A percentile compares a stretch with the other conserved stretches of the same genome.
These are phyloP conservation scores for Cytospora paraplurivora DNA, from an alignment of 2,329 filamentous ascomycete genomes.

Conservation along the genomic window DNA sequence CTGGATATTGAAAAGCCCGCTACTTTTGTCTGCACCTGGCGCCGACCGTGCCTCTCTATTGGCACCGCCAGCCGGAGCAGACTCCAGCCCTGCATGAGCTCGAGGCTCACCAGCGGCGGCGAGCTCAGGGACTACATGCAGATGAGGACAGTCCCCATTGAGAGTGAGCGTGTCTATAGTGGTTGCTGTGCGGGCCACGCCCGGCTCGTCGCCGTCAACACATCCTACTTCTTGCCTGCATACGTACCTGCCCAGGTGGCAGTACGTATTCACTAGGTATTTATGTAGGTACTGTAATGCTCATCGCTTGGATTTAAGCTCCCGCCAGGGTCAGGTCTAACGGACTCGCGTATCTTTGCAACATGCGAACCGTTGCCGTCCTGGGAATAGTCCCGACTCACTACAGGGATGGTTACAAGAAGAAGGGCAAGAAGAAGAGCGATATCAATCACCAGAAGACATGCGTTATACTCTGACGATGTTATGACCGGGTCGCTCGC, in stretches of 20 bases:
- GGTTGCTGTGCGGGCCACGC: slow-evolving; percentile 19
- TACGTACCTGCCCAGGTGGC: no score
- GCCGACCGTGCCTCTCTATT: slow-evolving; percentile 13
- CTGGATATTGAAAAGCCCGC: slow-evolving; percentile 11
- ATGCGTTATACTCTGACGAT: neutral
- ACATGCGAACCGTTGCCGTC: slow-evolving; percentile 23
- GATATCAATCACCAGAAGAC: neutral
- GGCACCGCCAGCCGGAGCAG: neutral
- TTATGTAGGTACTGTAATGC: slow-evolving; percentile 1
- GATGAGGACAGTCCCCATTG: neutral
- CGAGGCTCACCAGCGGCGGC: neutral
- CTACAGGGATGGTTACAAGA: neutral
- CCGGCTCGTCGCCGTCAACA: neutral
- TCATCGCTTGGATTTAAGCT: slow-evolving; percentile 23
- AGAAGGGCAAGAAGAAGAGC: neutral
- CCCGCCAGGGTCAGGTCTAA: slow-evolving; percentile 24
- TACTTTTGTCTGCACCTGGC: slow-evolving; percentile 13
- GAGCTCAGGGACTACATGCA: slow-evolving; percentile 6
- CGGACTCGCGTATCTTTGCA: slow-evolving; percentile 29
- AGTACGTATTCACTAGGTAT: neutral
- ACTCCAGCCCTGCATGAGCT: slow-evolving; percentile 16
- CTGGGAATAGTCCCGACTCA: neutral
- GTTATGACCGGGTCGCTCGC: no score
- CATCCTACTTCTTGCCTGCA: no score
- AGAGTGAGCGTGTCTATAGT: slow-evolving; percentile 5